Conservation (phyloP, 2,329 filamentous ascomycete genomes). For the Dothidotthia symphoricarpi region DNA sequence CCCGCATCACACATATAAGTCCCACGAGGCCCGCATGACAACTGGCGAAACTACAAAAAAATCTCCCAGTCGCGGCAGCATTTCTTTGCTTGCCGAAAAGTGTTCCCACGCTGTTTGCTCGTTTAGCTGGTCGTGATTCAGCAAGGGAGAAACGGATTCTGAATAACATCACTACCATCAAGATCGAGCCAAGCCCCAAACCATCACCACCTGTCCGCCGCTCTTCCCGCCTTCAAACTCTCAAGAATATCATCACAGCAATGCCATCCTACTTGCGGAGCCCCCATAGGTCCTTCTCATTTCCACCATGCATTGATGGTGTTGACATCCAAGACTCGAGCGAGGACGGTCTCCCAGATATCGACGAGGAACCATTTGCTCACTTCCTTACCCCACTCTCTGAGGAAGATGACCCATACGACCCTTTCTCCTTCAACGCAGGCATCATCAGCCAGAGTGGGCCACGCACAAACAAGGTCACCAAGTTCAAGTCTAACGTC, state of each 20-base stretch:
- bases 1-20: conserved; percentile 35
- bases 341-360: conserved; percentile 35
- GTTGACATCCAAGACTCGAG: conserved; percentile 20
- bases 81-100: conserved; percentile 14
- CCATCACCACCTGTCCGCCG: conserved; percentile 23
- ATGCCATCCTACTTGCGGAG: conserved; percentile 38
- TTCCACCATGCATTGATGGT: conserved; percentile 35
- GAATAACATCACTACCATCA: conserved; percentile 21
- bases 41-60: conserved; percentile 21
- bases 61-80: conserved; percentile 14
- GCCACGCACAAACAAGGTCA: conserved; percentile 31
- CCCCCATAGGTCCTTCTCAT: conserved; percentile 35
- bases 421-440: conserved; percentile 39
- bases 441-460: conserved; percentile 39
- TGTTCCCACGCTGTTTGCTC: conserved; percentile 17
- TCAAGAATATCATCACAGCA: conserved; percentile 26
- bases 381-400: conserved; percentile 45
- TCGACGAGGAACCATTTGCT: conserved; percentile 46
- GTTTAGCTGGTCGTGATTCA: conserved; percentile 32
- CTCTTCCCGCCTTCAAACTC: conserved; percentile 18
- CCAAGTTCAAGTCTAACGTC: conserved; percentile 42
- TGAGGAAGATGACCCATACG: conserved; percentile 44
- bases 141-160: conserved; percentile 19
- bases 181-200: conserved; percentile 27
- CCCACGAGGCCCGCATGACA: conserved; percentile 12